A percentile compares a stretch with the other conserved stretches of the same genome.
These are phyloP conservation scores for Agaricus blazei DNA, from an alignment of 768 basidiomycete genomes.

Conservation along the genomic window DNA sequence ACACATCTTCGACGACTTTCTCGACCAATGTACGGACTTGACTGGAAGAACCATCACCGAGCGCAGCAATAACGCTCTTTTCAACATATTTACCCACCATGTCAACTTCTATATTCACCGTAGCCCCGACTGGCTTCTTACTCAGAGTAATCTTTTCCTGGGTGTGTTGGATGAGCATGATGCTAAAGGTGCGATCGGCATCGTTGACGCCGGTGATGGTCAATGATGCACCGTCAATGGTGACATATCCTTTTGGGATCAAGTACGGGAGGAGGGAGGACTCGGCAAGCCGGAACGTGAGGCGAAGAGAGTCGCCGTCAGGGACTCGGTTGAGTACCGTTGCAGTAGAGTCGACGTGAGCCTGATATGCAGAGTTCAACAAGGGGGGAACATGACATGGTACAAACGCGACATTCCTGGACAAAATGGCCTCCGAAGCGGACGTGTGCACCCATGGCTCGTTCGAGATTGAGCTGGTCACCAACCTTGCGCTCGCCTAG, in stretches of 20 bases:
- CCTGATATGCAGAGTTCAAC: constrained; percentile 38
- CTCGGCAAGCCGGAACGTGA: constrained; percentile 72
- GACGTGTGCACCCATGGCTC: constrained; percentile 88
- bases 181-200: constrained; percentile 56
- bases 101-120: constrained; percentile 94
- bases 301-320: constrained; percentile 87
- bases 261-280: constrained; percentile 75
- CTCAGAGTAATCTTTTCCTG: constrained; percentile 83
- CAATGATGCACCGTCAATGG: constrained; percentile 91
- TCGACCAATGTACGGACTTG: constrained; percentile 47
- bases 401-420: constrained; percentile 51
- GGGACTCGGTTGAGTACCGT: constrained; percentile 55
- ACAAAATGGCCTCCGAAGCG: constrained; percentile 98
- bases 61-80: constrained; percentile 71
- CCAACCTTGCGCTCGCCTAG: constrained; percentile 75
- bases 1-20: constrained; percentile 50
- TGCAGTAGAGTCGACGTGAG: constrained; percentile 90
- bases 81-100: constrained; percentile 91
- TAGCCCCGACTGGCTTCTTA: constrained; percentile 68
- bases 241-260: constrained; percentile 91
- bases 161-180: constrained; percentile 96
- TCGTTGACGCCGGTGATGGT: constrained; percentile 83
- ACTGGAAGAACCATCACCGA: constrained; percentile 47
- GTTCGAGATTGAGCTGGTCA: constrained; percentile 85
- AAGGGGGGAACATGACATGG: neutral